A percentile compares a stretch with the other conserved stretches of the same genome.
Conservation (phyloP, 139 green algal genomes). For the Volvox africanus region DNA sequence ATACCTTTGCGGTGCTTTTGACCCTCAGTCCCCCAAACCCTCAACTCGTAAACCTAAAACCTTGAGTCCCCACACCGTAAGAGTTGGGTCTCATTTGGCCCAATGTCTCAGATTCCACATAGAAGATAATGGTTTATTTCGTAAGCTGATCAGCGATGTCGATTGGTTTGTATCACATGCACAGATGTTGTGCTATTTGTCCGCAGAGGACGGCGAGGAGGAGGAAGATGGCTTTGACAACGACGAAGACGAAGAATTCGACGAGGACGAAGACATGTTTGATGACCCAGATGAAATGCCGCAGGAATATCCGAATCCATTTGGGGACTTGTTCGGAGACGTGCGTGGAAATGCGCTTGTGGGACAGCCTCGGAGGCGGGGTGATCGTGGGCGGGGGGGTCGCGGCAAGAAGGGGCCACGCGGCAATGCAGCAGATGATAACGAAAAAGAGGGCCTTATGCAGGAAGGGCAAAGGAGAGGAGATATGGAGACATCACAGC, state of each 20-base stretch:
- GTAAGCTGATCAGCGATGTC: too few species aligned
- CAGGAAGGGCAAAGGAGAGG: neutral
- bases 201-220: neutral
- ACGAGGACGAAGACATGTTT: neutral
- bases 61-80: too few species aligned
- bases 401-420: neutral
- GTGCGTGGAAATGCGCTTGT: neutral
- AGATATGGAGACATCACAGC: neutral
- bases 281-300: constrained; percentile 31
- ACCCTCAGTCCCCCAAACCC: too few species aligned
- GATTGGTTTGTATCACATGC: too few species aligned
- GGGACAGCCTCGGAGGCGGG: neutral
- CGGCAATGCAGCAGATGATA: neutral
- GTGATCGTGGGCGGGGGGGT: neutral
- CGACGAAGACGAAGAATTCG: neutral
- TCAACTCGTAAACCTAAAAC: too few species aligned
- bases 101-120: too few species aligned
- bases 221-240: neutral
- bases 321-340: constrained; percentile 28
- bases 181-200: neutral
- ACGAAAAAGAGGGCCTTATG: neutral
- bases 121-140: too few species aligned
- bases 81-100: too few species aligned
- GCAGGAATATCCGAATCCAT: constrained; percentile 32
- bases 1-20: too few species aligned